Evolutionary conservation across 108 stramenopile species (phyloP), one percentile per base, ranked within the genome.

Genomic region (Ochromonas danica): DNA sequence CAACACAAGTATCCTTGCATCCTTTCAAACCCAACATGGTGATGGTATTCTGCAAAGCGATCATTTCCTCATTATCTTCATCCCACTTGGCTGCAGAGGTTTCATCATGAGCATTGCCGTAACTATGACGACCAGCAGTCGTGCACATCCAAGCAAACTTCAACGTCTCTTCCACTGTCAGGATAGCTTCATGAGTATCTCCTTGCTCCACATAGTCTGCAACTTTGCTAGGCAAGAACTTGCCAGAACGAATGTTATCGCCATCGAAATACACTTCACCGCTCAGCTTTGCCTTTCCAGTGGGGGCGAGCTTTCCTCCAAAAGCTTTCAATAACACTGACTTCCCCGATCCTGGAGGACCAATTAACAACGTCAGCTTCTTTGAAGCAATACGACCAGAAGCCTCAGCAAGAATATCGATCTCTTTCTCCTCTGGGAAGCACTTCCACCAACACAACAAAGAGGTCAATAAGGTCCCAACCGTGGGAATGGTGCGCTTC

Each of bases 321-420:
- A 57, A 57, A 57, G 51, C 51, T 22, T 57, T 57, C 51, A 57
- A 22, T 22, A 57, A 22, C 51, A 57, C 51, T 22, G 51, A 57
- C 78, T 93, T 93, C 0, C 92, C 92, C 41, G 79, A 88, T 17
- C 91, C 91, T 1, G 94, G 94, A n/a, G 92, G 88, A 35, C 92
- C 92, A 17, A 92, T 79, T 10, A 94, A 87, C 33, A 94, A 89
- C 62, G 92, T 93, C 65, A 90, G 85, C 61, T 88, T 91, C 30
- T 90, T 57, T 22, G 51, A 57, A 17, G 51, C 17, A 22, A 57
- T 57, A 17, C 51, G 51, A 57, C 51, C 51, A 10, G 51, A 17
- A 57, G 51, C 51, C 10, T 57, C 51, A 17, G 51, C 51, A 22
- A 57, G 51, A 57, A 57, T 57, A 22, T 57, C 51, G 22, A 57